These are phyloP conservation scores for Tanozyma kutaoensis DNA, from an alignment of 805 yeast species.

Conservation along the genomic window DNA sequence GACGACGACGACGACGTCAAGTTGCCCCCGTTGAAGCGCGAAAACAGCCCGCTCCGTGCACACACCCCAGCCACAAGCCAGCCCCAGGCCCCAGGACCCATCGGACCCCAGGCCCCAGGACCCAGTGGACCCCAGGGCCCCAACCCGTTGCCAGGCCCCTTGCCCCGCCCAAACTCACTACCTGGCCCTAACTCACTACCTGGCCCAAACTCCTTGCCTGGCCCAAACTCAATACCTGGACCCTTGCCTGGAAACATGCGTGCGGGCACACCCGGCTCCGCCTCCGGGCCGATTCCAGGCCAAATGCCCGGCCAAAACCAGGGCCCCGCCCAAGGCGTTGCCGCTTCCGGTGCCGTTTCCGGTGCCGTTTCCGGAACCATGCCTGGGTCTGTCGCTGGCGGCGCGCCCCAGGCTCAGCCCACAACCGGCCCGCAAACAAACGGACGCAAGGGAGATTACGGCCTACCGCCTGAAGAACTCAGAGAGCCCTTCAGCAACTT, in stretches of 20 bases:
- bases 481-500: conserved; percentile 40
- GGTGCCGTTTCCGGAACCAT: not conserved
- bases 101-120: conserved; percentile 1
- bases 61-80: not conserved
- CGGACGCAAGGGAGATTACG: no score
- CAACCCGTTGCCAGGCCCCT: conserved; percentile 23
- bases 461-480: no score
- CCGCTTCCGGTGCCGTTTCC: not conserved
- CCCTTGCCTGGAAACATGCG: no score
- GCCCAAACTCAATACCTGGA: no score
- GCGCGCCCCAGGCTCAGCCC: conserved; percentile 7
- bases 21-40: no score
- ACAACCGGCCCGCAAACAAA: conserved; percentile 27
- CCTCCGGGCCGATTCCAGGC: no score
- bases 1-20: conserved; percentile 1
- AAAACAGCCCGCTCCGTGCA: no score
- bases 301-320: not conserved
- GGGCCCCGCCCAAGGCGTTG: not conserved
- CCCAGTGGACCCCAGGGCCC: conserved; percentile 6
- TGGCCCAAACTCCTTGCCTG: no score
- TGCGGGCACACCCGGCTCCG: no score
- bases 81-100: not conserved
- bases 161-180: conserved; percentile 27
- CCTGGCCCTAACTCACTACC: conserved; percentile 4
- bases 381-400: conserved; percentile 2